These are phyloP conservation scores for Xylaria hypoxylon DNA, from an alignment of 2,329 filamentous ascomycete genomes.

Conservation along the genomic window DNA sequence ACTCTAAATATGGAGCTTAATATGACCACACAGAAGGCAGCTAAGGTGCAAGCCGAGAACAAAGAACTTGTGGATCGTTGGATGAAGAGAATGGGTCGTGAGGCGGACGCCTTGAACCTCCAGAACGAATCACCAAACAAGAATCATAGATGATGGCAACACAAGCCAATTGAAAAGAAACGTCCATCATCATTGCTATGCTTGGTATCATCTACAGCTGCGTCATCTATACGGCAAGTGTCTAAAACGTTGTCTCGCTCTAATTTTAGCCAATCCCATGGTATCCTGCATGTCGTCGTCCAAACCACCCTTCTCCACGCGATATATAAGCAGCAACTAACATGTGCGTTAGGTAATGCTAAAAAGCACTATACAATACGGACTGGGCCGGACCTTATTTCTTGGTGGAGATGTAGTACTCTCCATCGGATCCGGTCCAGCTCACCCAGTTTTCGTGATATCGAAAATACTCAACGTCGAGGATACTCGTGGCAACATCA, in stretches of 20 bases:
- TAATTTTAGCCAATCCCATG: slow-evolving; percentile 33
- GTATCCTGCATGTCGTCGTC: slow-evolving; percentile 36
- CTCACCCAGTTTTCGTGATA: slow-evolving; percentile 82
- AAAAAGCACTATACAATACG: slow-evolving; percentile 18
- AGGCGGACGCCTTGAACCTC: slow-evolving; percentile 88
- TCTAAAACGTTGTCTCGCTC: slow-evolving; percentile 35
- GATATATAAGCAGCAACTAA: slow-evolving; percentile 35
- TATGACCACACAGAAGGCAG: slow-evolving; percentile 80
- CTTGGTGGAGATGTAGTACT: slow-evolving; percentile 89
- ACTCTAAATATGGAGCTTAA: slow-evolving; percentile 88
- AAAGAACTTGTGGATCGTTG: slow-evolving; percentile 89
- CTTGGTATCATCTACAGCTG: slow-evolving; percentile 44
- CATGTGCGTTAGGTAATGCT: slow-evolving; percentile 14
- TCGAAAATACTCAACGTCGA: slow-evolving; percentile 75
- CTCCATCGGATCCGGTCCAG: slow-evolving; percentile 87
- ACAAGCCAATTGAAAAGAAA: slow-evolving; percentile 13
- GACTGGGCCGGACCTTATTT: slow-evolving; percentile 57
- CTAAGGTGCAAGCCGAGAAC: slow-evolving; percentile 83
- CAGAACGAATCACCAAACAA: slow-evolving; percentile 62
- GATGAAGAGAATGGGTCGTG: slow-evolving; percentile 87
- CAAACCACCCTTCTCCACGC: slow-evolving; percentile 31
- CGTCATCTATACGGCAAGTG: slow-evolving; percentile 47
- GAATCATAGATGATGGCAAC: slow-evolving; percentile 45
- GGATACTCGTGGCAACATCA: slow-evolving; percentile 80
- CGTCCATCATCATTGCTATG: slow-evolving; percentile 39